Conservation (phyloP, 192 early-diverging fungal genomes). For the Gryganskiella cystojenkinii region DNA sequence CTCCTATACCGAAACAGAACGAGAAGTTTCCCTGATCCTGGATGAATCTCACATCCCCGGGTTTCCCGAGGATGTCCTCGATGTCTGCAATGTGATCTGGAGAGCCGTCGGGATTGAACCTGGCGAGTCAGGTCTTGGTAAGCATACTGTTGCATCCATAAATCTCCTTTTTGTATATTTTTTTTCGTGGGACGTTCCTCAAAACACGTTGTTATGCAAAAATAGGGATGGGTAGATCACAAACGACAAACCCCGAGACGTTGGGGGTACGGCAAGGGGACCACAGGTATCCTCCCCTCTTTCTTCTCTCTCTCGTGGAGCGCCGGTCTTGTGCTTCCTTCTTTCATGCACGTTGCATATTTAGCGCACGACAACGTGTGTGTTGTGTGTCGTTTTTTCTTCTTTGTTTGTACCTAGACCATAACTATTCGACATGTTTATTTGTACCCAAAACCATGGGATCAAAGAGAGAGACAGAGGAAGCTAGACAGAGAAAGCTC, state of each 20-base stretch:
- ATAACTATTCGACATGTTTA: too few relatives aligned
- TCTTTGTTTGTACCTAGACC: too few relatives aligned
- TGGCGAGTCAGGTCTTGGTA: conserved; percentile 52
- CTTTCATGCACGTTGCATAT: neutral
- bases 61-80: conserved; percentile 40
- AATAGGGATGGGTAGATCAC: neutral
- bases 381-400: neutral
- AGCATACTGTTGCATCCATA: neutral
- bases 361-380: neutral
- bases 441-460: too few relatives aligned
- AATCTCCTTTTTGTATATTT: neutral
- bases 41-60: conserved; percentile 42
- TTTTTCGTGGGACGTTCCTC: neutral
- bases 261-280: too few relatives aligned
- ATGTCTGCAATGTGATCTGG: conserved; percentile 48
- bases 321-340: neutral
- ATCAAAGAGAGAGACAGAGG: too few relatives aligned
- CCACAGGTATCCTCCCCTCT: too few relatives aligned
- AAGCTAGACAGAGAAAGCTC: too few relatives aligned
- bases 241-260: conserved; percentile 7
- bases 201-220: conserved; percentile 13
- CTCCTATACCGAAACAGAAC: conserved; percentile 48
- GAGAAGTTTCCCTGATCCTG: conserved; percentile 45
- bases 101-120: conserved; percentile 46
- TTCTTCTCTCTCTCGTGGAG: neutral